Evolutionary conservation across 257 asterid species (phyloP).

Genomic region (Nicotiana benthamiana): DNA sequence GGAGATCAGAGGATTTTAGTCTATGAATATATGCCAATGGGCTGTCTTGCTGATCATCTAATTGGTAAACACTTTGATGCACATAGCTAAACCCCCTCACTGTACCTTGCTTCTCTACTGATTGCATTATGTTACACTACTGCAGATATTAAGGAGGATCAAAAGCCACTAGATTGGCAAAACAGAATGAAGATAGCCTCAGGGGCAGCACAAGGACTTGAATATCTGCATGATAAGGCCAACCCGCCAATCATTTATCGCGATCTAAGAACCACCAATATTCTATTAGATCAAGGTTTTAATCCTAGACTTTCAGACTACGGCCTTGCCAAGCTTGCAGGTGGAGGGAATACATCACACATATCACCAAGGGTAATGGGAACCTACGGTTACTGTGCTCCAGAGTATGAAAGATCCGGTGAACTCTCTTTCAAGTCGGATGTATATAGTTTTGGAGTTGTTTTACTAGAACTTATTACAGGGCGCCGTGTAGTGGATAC

Average conservation of each 20-base stretch:
- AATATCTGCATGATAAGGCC: constrained; percentile 72
- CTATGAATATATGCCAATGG: constrained; percentile 69
- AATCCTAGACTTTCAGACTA: constrained; percentile 65
- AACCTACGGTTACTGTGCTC: constrained; percentile 67
- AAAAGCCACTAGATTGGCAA: constrained; percentile 52
- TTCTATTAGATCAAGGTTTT: constrained; percentile 48
- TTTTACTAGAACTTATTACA: constrained; percentile 65
- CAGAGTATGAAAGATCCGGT: constrained; percentile 65
- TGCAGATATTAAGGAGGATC: constrained; percentile 41
- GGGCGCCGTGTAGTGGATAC: constrained; percentile 76
- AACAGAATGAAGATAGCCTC: constrained; percentile 72
- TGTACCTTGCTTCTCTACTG: not conserved
- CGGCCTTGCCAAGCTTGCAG: constrained; percentile 72
- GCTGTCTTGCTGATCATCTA: constrained; percentile 44
- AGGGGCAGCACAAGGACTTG: constrained; percentile 75
- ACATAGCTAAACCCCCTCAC: not conserved
- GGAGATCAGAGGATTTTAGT: constrained; percentile 95
- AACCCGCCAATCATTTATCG: constrained; percentile 73
- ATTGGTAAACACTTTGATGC: constrained; percentile 34
- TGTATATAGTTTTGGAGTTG: constrained; percentile 76
- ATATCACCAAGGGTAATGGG: constrained; percentile 54
- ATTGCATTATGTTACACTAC: not conserved
- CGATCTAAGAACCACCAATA: constrained; percentile 56
- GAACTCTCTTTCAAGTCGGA: constrained; percentile 67
- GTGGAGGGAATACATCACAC: constrained; percentile 43